These are phyloP conservation scores for Kwoniella shandongensis DNA, from an alignment of 768 basidiomycete genomes.

Conservation along the genomic window DNA sequence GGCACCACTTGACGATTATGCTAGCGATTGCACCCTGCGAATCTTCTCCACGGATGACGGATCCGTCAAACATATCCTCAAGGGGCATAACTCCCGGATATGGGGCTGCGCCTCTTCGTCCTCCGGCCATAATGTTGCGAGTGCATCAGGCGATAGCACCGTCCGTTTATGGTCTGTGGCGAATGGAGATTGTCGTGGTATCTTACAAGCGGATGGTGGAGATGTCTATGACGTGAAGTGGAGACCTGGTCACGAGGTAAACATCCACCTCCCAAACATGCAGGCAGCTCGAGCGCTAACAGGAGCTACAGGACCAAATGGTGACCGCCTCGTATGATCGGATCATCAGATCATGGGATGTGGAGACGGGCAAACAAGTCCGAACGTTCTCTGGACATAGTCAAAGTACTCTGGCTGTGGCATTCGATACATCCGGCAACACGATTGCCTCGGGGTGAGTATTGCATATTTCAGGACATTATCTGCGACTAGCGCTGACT, in stretches of 20 bases:
- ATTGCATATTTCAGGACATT: background rate
- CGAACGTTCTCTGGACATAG: constrained; percentile 52
- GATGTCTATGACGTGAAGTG: constrained; percentile 51
- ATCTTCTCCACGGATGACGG: constrained; percentile 37
- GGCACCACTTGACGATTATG: background rate
- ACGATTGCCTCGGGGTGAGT: constrained; percentile 48
- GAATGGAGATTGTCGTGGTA: constrained; percentile 20
- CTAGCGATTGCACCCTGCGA: constrained; percentile 47
- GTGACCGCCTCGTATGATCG: constrained; percentile 48
- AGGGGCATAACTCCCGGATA: constrained; percentile 47
- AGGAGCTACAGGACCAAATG: constrained; percentile 41
- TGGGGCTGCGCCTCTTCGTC: constrained; percentile 38
- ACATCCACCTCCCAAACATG: too few relatives aligned
- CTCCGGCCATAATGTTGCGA: constrained; percentile 22
- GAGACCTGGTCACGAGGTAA: constrained; percentile 34
- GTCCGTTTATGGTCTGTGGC: constrained; percentile 44
- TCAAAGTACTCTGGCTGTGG: constrained; percentile 41
- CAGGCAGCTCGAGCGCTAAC: too few relatives aligned
- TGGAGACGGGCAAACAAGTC: constrained; percentile 43
- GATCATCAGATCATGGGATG: constrained; percentile 47
- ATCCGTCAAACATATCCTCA: constrained; percentile 21
- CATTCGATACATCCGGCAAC: constrained; percentile 43
- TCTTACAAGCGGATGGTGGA: constrained; percentile 41
- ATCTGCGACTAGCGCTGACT: background rate
- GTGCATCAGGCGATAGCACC: constrained; percentile 47